phyloP scores from a whole-genome alignment of 2,329 filamentous ascomycete genomes.

The Bipolaris oryzae region DNA sequence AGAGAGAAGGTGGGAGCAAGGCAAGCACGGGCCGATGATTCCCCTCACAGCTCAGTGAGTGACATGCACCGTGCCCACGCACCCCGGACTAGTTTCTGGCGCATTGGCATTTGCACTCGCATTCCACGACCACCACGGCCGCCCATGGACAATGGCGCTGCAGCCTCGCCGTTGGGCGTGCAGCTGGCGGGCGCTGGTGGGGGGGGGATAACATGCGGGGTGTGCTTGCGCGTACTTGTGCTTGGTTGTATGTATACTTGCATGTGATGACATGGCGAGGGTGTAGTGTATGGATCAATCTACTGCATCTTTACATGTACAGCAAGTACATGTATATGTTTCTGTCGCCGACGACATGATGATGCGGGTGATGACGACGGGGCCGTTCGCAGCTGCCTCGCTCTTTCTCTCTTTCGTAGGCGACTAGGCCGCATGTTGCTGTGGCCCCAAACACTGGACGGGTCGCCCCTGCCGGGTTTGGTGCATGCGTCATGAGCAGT shows the following conservation, averaged over 20 bases:
- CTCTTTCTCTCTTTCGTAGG: constrained; percentile 5
- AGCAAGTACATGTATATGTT: too few relatives aligned
- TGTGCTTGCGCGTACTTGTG: too few relatives aligned
- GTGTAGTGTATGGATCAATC: too few relatives aligned
- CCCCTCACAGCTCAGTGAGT: constrained; percentile 20
- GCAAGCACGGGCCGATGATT: constrained; percentile 25
- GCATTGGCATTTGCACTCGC: constrained; percentile 10
- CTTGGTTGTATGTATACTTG: too few relatives aligned
- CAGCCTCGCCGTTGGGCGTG: constrained; percentile 18
- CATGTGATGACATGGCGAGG: too few relatives aligned
- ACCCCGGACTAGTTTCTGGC: constrained; percentile 16
- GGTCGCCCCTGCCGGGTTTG: constrained; percentile 10
- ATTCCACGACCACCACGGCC: neutral
- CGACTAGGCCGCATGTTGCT: constrained; percentile 12
- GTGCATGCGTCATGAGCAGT: constrained; percentile 22
- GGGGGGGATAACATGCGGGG: neutral
- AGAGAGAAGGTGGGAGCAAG: constrained; percentile 14
- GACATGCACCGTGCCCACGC: constrained; percentile 15
- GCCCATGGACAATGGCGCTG: constrained; percentile 14
- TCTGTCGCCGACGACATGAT: neutral
- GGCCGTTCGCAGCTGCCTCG: constrained; percentile 9
- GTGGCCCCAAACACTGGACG: constrained; percentile 4
- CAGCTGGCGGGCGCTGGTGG: neutral
- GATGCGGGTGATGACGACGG: neutral
- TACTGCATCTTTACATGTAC: too few relatives aligned